Base-by-base conservation (phyloP, 2,329 filamentous ascomycete species). In the Colletotrichum euphorbiae region DNA sequence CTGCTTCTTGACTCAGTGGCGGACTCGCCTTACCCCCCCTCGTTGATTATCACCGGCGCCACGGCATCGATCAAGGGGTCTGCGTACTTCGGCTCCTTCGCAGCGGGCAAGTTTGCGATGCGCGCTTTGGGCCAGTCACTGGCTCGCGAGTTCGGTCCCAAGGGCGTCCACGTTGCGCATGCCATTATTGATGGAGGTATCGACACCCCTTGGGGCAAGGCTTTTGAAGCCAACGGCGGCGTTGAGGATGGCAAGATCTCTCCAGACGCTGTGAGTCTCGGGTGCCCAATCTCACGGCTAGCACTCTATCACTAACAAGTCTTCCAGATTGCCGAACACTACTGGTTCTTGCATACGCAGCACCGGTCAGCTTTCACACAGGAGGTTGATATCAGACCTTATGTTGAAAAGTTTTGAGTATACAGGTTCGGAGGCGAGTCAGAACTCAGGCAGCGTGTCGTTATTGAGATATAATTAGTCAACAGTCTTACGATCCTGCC, bases 151-250 rank as follows among this genome's bases (percentile, higher is more conserved):
- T 97, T 96, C 77, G 92, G 91, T 0, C 93, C 94, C 0, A 84
- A 92, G 77, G 94, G 94, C 2, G 87, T 97, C 2, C 94, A 97
- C 77, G 91, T 97, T 1, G 88, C 91, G 0, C 93, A 97, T 79
- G 89, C 90, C 5, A 89, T 97, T 69, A 90, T 97, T 62, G 94
- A 97, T 75, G 94, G 93, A 0, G 86, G 93, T 1, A 97, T 97
- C 77, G 91, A 97, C 77, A 94, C 92, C 61, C 91, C 92, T 0
- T 83, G 87, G 70, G 91, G 89, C 1, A 90, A 89, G 77, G 85
- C 84, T 0, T 76, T 73, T 50, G 75, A 73, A 28, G 75, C 78
- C 15, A 85, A 88, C 73, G 75, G 79, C 9, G 82, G 83, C 4
- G 80, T 77, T 5, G 79, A 82, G 46, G 85, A 87, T 73, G 80